phyloP scores from a whole-genome alignment of 768 basidiomycete species.

The Russula sp. region DNA sequence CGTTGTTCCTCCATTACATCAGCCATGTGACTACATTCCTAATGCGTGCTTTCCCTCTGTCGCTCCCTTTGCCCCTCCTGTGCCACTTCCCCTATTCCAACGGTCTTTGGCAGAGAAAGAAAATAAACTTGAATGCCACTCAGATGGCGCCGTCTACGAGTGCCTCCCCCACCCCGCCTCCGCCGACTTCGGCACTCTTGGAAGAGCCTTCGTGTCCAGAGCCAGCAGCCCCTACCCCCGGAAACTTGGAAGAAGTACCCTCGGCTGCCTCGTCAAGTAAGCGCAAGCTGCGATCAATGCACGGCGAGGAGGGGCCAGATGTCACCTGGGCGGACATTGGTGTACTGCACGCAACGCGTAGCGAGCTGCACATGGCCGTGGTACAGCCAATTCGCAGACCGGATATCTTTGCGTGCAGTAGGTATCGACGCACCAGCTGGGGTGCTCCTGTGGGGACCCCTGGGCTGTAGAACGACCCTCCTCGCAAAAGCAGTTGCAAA shows the following conservation, averaged over 20 bases:
- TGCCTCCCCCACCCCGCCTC: conserved; percentile 23
- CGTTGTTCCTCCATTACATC: too few relatives aligned
- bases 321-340: conserved; percentile 95
- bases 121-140: conserved; percentile 57
- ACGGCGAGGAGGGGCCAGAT: conserved; percentile 64
- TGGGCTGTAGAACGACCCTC: conserved; percentile 96
- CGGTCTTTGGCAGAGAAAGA: conserved; percentile 73
- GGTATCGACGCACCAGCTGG: conserved; percentile 92
- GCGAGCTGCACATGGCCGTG: conserved; percentile 95
- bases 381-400: conserved; percentile 91
- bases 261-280: conserved; percentile 39
- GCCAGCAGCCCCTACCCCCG: neutral
- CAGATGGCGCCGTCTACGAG: conserved; percentile 25
- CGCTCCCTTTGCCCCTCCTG: too few relatives aligned
- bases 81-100: too few relatives aligned
- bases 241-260: conserved; percentile 14
- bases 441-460: conserved; percentile 97
- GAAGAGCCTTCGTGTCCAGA: conserved; percentile 17
- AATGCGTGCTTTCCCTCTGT: too few relatives aligned
- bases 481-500: conserved; percentile 98
- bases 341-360: conserved; percentile 77
- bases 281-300: conserved; percentile 55
- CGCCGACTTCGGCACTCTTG: conserved; percentile 3
- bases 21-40: too few relatives aligned
- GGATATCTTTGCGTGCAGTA: conserved; percentile 78